Conservation (phyloP, 129 eudicot genomes). For the Erigeron canadensis region DNA sequence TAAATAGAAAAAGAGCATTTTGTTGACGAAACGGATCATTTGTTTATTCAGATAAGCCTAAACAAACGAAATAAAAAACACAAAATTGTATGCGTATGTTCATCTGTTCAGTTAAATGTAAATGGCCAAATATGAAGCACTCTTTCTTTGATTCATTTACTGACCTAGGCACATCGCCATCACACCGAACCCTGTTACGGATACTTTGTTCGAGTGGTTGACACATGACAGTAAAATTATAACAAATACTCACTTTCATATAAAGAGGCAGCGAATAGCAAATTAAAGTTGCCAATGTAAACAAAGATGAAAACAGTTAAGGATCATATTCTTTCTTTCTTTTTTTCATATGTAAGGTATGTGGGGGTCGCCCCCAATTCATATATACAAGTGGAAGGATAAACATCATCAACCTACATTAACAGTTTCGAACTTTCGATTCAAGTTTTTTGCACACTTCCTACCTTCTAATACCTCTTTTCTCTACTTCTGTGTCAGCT, state of each 20-base stretch:
- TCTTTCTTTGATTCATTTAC: too few species aligned
- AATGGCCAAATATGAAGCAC: too few species aligned
- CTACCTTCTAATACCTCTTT: conserved; percentile 25
- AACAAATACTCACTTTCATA: not conserved
- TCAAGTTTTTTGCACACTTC: conserved; percentile 21
- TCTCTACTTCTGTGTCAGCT: conserved; percentile 36
- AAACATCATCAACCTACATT: conserved; percentile 21
- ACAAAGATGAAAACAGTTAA: conserved; percentile 19
- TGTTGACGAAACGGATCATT: too few species aligned
- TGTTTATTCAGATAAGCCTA: too few species aligned
- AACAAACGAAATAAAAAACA: too few species aligned
- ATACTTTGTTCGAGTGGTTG: too few species aligned
- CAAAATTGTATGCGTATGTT: too few species aligned
- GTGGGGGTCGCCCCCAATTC: conserved; percentile 31
- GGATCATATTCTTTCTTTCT: not conserved
- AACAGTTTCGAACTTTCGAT: conserved; percentile 17
- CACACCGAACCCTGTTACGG: too few species aligned
- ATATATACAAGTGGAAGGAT: conserved; percentile 25
- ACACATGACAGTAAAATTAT: too few species aligned
- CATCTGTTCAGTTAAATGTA: too few species aligned
- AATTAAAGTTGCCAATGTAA: not conserved
- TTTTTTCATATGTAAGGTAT: conserved; percentile 23
- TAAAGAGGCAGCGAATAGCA: not conserved
- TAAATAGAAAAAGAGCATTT: too few species aligned
- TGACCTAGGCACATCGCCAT: too few species aligned